Percentiles rank a stretch among this genome's conserved stretches.
Conservation (phyloP, 1,284 basidiomycete genomes). For the Tremellales sp. region DNA sequence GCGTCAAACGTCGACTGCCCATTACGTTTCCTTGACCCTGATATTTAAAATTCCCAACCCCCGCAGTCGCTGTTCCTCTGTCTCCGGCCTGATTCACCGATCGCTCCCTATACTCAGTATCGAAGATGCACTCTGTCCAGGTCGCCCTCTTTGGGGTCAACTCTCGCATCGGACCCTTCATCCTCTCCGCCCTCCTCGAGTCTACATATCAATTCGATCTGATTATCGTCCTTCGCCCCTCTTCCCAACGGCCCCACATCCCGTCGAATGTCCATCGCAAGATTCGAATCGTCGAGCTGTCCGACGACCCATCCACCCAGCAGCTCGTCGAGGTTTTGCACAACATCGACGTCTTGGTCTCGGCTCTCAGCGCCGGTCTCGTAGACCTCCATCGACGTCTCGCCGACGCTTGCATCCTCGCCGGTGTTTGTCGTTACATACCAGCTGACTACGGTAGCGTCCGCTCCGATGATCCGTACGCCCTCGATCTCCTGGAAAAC, state of each 20-base stretch:
- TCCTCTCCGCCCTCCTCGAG: constrained; percentile 8
- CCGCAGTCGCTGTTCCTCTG: no score
- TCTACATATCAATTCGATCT: not conserved
- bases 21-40: no score
- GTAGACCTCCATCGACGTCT: constrained; percentile 7
- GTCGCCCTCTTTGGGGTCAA: constrained; percentile 11
- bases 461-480: constrained; percentile 8
- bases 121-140: no score
- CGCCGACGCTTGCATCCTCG: constrained; percentile 12
- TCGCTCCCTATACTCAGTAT: no score
- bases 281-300: not conserved
- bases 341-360: constrained; percentile 5
- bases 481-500: constrained; percentile 5
- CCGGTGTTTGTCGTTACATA: constrained; percentile 9
- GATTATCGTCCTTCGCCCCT: constrained; percentile 8
- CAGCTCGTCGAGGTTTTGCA: not conserved
- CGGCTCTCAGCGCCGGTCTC: constrained; percentile 2
- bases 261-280: not conserved
- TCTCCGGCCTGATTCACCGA: no score
- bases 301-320: constrained; percentile 2
- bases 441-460: constrained; percentile 14
- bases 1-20: no score
- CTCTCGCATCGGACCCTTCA: constrained; percentile 14
- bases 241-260: constrained; percentile 5
- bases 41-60: no score